Percentiles rank a stretch among this genome's conserved stretches.
phyloP scores from a whole-genome alignment of 495 filamentous ascomycete species.

The Monascus purpureus region DNA sequence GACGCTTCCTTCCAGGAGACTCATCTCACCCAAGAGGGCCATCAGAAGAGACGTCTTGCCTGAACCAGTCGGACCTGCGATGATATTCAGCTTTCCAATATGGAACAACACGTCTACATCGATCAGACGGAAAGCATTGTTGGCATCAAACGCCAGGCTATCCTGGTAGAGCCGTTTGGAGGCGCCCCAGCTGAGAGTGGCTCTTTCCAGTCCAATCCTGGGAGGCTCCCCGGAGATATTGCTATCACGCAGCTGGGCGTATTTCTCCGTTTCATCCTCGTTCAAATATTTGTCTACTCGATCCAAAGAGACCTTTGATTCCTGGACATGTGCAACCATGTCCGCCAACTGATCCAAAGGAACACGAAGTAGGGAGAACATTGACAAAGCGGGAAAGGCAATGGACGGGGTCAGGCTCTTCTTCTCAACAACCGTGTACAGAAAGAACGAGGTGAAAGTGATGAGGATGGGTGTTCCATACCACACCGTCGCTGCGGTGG shows the following conservation, averaged over 20 bases:
- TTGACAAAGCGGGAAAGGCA: constrained; percentile 90
- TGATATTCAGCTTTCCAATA: constrained; percentile 71
- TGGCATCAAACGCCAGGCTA: constrained; percentile 8
- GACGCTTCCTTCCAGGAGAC: constrained; percentile 62
- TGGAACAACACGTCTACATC: constrained; percentile 66
- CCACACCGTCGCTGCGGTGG: constrained; percentile 84
- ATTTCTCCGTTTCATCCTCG: constrained; percentile 95
- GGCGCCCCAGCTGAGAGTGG: constrained; percentile 78
- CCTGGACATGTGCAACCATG: constrained; percentile 97
- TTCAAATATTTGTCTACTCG: constrained; percentile 91
- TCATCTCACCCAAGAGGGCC: constrained; percentile 97
- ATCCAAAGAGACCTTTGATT: constrained; percentile 92
- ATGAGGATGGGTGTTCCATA: constrained; percentile 92
- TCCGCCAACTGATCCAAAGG: constrained; percentile 94
- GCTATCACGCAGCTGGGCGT: constrained; percentile 59
- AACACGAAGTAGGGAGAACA: constrained; percentile 90
- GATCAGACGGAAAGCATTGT: constrained; percentile 64
- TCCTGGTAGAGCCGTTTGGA: constrained; percentile 19
- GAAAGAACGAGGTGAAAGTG: constrained; percentile 86
- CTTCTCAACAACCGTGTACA: constrained; percentile 84
- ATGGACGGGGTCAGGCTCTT: constrained; percentile 84
- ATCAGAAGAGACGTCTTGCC: constrained; percentile 94
- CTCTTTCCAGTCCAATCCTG: constrained; percentile 70
- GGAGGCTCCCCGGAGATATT: constrained; percentile 46
- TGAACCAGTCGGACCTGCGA: constrained; percentile 83